Base-by-base conservation (phyloP, 176 grass and related monocot genomes). In the Aegilops tauschii region DNA sequence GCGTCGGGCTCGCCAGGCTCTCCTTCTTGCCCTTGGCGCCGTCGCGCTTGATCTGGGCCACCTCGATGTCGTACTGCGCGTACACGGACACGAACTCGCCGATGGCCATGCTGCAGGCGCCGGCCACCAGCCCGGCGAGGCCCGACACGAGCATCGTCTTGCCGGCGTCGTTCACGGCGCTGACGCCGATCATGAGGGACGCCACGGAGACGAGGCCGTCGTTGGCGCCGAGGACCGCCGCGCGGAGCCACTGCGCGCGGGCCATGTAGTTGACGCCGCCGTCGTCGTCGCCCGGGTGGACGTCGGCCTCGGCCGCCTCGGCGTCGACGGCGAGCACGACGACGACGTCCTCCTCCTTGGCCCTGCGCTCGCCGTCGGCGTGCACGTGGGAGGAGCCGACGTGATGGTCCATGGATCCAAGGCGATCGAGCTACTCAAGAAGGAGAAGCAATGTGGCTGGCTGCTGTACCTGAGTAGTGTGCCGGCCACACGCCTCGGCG, bases 61-160 rank as follows among this genome's bases (percentile, higher is more conserved):
- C 80, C 82, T 97, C 82, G 74, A 99, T 97, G 79, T 99, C 97
- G 76, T 93, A 96, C 89, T 97, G 97, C 31, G 97, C 83, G 72
- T 96, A 95, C 63, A 98, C 93, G 31, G 93, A 98, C 5, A 98
- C 96, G 83, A 91, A 98, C 83, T 98, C 96, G 4, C 96, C 96
- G 84, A 98, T 98, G 61, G 93, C 93, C 96, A 98, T 98, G 91
- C 96, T 98, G 89, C 96, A 98, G 9, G 96, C 93, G 35, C 96
- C 96, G 9, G 96, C 96, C 27, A 92, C 96, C 13, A 98, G 88
- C 28, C 96, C 96, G 7, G 91, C 96, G 1, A 95, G 32, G 9
- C 97, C 97, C 5, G 94, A 94, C 29, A 96, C 83, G 40, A 99
- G 80, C 97, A 96, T 96, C 29, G 94, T 83, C 73, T 82, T 92